Evolutionary conservation across 139 green algal genomes (phyloP), one percentile per base, ranked within the genome.

Genomic region (Chlorella sp.): DNA sequence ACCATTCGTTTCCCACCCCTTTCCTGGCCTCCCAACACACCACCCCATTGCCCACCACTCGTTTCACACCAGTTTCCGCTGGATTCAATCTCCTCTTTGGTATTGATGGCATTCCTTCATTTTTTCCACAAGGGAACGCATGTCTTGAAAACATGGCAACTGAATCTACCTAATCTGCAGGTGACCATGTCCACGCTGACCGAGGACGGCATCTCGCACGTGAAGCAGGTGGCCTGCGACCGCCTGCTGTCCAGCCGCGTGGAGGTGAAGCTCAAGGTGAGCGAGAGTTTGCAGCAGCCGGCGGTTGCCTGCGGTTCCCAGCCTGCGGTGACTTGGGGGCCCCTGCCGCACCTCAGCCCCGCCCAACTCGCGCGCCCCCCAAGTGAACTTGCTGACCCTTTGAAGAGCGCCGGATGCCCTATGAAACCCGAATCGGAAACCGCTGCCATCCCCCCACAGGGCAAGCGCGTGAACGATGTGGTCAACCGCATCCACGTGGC

Each of bases 401-500:
- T n/a, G n/a, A n/a, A n/a, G n/a, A n/a, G n/a, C n/a, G n/a, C n/a
- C n/a, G n/a, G n/a, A n/a, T n/a, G n/a, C n/a, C n/a, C n/a, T n/a
- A n/a, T n/a, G n/a, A n/a, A n/a, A n/a, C n/a, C n/a, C n/a, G n/a
- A n/a, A n/a, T n/a, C n/a, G n/a, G n/a, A n/a, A n/a, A n/a, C n/a
- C n/a, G n/a, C n/a, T 24, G 13, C 2, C 9, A 60, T 26, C 51
- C 13, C 51, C 34, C 30, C 80, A 60, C 83, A 92, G 76, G 92
- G 94, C 65, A 98, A 98, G 91, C 92, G 96, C 68, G 92, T 97
- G 56, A 74, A 69, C 1, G 95, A 98, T 56, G 93, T 99, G 67
- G 84, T 95, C 24, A 98, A 98, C 90, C 92, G 96, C 46, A 95
- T 99, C 80, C 96, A 99, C 88, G 96, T 99, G 36, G 96, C 96